A percentile compares a stretch with the other conserved stretches of the same genome.
These are phyloP conservation scores for Fusarium sp. DNA, from an alignment of 2,329 filamentous ascomycete species.

Conservation along the genomic window DNA sequence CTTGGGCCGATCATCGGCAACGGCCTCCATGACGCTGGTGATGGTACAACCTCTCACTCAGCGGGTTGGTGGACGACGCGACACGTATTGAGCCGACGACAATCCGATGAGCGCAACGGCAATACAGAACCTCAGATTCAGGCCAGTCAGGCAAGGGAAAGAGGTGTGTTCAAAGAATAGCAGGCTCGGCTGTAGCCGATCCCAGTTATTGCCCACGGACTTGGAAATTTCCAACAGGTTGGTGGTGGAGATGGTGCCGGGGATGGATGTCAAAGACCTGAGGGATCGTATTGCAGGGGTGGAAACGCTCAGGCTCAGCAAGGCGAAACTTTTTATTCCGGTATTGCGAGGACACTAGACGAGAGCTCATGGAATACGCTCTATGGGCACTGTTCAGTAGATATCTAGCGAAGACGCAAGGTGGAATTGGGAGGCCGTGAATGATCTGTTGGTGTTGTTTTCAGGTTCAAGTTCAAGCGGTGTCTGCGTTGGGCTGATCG, in stretches of 20 bases:
- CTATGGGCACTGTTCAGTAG: neutral
- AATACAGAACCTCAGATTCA: neutral
- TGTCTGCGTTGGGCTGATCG: slow-evolving; percentile 24
- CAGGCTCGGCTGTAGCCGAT: neutral
- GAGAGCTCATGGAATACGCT: neutral
- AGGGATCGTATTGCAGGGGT: slow-evolving; percentile 22
- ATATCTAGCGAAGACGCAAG: neutral
- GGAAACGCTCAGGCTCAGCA: slow-evolving; percentile 6
- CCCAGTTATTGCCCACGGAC: slow-evolving; percentile 9
- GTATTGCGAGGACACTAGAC: neutral
- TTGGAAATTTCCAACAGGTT: slow-evolving; percentile 10
- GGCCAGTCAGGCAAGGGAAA: neutral
- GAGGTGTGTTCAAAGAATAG: neutral
- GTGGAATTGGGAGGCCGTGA: neutral
- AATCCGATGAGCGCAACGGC: neutral
- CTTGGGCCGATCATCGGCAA: slow-evolving; percentile 10
- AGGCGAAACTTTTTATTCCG: neutral
- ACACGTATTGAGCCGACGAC: neutral
- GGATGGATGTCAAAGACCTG: slow-evolving; percentile 16
- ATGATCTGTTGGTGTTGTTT: slow-evolving; percentile 4
- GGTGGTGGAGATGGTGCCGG: slow-evolving; percentile 16
- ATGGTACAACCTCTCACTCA: neutral
- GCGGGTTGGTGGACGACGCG: neutral
- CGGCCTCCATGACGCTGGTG: slow-evolving; percentile 19
- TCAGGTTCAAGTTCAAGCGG: slow-evolving; percentile 10